These are phyloP conservation scores for Fagus sylvatica DNA, from an alignment of 306 rosid genomes.

Conservation along the genomic window DNA sequence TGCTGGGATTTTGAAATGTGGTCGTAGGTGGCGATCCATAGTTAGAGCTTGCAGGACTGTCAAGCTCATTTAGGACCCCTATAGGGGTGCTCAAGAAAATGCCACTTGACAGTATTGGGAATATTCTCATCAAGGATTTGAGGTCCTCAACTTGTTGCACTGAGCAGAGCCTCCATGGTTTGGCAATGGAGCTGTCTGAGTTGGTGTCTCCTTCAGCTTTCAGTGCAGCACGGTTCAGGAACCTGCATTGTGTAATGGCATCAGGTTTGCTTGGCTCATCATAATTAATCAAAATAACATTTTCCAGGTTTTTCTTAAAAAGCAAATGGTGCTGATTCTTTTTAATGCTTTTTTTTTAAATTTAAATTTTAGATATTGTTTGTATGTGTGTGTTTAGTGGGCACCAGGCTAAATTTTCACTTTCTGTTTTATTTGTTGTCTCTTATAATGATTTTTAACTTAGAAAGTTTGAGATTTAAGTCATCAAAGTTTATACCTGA, in stretches of 20 bases:
- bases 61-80: conserved; percentile 36
- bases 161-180: conserved; percentile 55
- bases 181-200: conserved; percentile 37
- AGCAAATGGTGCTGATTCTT: too few species aligned
- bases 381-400: too few species aligned
- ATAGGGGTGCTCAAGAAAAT: conserved; percentile 51
- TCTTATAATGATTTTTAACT: too few species aligned
- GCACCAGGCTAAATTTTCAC: too few species aligned
- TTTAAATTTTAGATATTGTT: too few species aligned
- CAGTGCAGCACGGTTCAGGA: conserved; percentile 48
- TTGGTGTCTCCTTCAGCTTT: conserved; percentile 46
- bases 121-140: conserved; percentile 39
- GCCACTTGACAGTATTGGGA: conserved; percentile 47
- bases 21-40: conserved; percentile 56
- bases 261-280: too few species aligned
- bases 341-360: too few species aligned
- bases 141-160: conserved; percentile 63
- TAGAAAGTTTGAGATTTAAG: too few species aligned
- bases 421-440: too few species aligned
- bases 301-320: too few species aligned
- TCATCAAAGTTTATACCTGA: conserved; percentile 19
- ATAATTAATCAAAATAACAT: too few species aligned
- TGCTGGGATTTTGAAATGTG: conserved; percentile 51
- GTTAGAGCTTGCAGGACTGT: conserved; percentile 56
- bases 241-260: conserved; percentile 26